A percentile compares a stretch with the other conserved stretches of the same genome.
Conservation (phyloP, 306 rosid genomes). For the Quercus mongolica region DNA sequence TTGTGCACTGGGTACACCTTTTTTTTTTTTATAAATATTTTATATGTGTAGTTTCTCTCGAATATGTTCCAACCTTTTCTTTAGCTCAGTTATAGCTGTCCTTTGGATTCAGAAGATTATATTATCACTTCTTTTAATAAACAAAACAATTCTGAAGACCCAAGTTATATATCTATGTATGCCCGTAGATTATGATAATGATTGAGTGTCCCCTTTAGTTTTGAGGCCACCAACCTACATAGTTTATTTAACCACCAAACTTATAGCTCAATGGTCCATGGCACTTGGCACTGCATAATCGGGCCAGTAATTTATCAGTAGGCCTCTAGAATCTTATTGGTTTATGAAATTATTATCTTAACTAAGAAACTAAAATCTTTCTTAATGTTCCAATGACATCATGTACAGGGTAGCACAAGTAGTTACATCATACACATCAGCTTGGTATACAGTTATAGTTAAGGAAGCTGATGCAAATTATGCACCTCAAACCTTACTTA, state of each 20-base stretch:
- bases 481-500: not conserved
- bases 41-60: not conserved
- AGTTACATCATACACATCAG: no score
- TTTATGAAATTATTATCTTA: not conserved
- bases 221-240: not conserved
- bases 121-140: not conserved
- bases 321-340: conserved; percentile 15
- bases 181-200: not conserved
- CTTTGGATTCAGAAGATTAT: not conserved
- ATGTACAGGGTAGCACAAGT: not conserved
- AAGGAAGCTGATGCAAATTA: not conserved
- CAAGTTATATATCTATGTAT: not conserved
- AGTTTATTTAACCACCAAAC: not conserved
- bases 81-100: not conserved
- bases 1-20: no score
- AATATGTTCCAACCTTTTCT: not conserved
- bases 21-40: no score
- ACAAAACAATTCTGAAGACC: not conserved
- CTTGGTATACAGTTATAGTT: not conserved
- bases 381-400: not conserved
- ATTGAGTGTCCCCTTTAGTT: not conserved
- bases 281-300: not conserved
- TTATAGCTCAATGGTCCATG: not conserved
- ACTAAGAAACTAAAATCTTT: not conserved
- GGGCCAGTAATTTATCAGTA: not conserved